phyloP scores from a whole-genome alignment of 176 grass and related monocot species.

The Olyra latifolia region DNA sequence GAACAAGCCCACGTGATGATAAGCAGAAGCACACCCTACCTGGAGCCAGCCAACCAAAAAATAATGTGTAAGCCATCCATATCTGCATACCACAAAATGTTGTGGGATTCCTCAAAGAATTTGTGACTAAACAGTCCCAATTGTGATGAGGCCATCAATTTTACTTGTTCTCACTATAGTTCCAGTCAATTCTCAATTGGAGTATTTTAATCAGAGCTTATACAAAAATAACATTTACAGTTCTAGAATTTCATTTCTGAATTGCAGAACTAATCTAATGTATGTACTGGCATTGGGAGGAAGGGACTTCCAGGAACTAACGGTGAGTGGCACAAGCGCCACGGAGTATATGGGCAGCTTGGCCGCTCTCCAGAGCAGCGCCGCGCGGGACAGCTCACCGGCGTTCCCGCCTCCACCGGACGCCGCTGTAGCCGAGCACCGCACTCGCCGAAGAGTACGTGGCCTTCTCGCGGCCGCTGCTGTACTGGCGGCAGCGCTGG shows the following conservation, averaged over 20 bases:
- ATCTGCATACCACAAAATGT: background rate
- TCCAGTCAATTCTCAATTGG: background rate
- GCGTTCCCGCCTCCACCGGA: background rate
- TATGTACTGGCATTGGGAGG: background rate
- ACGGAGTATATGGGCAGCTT: constrained; percentile 93
- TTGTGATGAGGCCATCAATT: background rate
- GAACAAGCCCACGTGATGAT: constrained; percentile 60
- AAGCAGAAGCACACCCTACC: constrained; percentile 72
- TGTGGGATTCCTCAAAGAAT: background rate
- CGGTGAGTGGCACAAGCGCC: constrained; percentile 70
- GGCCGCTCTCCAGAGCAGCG: constrained; percentile 78
- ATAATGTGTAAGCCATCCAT: background rate
- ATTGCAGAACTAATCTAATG: background rate
- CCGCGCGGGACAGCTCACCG: constrained; percentile 45
- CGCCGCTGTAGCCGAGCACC: constrained; percentile 19
- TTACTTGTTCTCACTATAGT: background rate
- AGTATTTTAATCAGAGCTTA: background rate
- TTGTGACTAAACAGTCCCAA: background rate
- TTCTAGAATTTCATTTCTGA: background rate
- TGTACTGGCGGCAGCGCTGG: background rate
- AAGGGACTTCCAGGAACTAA: constrained; percentile 18
- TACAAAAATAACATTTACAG: background rate
- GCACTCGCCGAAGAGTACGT: background rate
- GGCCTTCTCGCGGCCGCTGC: background rate
- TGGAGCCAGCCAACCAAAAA: constrained; percentile 7